A percentile compares a stretch with the other conserved stretches of the same genome.
Evolutionary conservation across 1,139 yeast genomes (phyloP).

Genomic region (Kodamaea plutei): DNA sequence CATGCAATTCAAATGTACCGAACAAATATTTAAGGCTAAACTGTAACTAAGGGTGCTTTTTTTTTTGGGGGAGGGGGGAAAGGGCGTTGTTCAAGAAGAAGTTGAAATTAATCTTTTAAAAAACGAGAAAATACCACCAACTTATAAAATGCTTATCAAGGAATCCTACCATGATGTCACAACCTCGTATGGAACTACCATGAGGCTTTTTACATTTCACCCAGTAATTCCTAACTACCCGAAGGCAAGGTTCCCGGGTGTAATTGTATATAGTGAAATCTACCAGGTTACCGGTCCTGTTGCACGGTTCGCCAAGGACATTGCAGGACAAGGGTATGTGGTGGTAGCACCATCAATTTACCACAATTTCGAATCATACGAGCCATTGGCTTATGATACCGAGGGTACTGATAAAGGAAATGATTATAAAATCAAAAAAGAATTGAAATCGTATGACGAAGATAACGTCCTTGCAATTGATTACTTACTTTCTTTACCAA

Average conservation of each 20-base stretch:
- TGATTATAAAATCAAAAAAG: constrained; percentile 61
- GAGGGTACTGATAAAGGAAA: constrained; percentile 79
- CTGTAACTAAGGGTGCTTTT: no score
- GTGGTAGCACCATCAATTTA: constrained; percentile 77
- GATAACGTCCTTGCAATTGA: constrained; percentile 65
- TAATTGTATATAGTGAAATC: constrained; percentile 73
- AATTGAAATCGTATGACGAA: constrained; percentile 70
- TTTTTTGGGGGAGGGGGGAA: no score
- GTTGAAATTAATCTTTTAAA: not conserved
- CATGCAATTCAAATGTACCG: no score
- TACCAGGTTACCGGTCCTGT: constrained; percentile 83
- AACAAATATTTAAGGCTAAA: no score
- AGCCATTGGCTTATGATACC: constrained; percentile 64
- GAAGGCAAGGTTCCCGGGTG: constrained; percentile 74
- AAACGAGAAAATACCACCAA: no score
- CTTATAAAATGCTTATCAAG: constrained; percentile 64
- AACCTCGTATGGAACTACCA: constrained; percentile 63
- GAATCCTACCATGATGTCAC: constrained; percentile 62
- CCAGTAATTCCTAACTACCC: constrained; percentile 74
- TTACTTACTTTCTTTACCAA: constrained; percentile 51
- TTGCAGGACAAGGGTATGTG: constrained; percentile 76
- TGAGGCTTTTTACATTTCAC: constrained; percentile 63
- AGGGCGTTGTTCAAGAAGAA: not conserved
- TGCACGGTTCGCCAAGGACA: constrained; percentile 68
- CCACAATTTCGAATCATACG: constrained; percentile 65